These are phyloP conservation scores for Epichloe scottii DNA, from an alignment of 2,329 filamentous ascomycete species.

Conservation along the genomic window DNA sequence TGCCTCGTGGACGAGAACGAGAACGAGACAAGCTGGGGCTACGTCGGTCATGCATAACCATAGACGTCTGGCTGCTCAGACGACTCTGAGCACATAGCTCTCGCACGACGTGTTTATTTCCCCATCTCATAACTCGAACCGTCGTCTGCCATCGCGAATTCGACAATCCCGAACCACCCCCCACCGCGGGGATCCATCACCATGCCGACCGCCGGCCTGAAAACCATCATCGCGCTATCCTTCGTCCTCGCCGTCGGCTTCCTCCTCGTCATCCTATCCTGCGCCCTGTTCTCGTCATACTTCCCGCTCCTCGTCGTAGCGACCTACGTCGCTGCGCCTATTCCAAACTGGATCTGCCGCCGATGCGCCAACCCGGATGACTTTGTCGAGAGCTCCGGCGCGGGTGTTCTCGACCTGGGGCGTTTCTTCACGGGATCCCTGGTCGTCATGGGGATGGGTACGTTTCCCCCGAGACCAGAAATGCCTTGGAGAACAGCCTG, in stretches of 20 bases:
- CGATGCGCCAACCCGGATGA: constrained; percentile 88
- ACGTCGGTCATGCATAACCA: neutral
- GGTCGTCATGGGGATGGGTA: constrained; percentile 95
- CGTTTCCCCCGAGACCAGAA: constrained; percentile 23
- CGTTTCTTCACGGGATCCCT: constrained; percentile 91
- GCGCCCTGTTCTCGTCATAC: constrained; percentile 89
- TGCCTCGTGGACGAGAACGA: too few species aligned
- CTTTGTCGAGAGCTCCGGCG: constrained; percentile 77
- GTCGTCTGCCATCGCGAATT: neutral
- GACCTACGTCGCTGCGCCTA: constrained; percentile 83
- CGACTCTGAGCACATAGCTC: too few species aligned
- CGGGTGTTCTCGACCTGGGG: constrained; percentile 81
- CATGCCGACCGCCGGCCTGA: constrained; percentile 75
- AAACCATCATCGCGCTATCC: constrained; percentile 97
- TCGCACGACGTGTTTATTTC: too few species aligned
- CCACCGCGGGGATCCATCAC: constrained; percentile 18
- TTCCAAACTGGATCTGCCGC: constrained; percentile 93
- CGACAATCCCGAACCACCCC: neutral
- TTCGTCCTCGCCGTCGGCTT: constrained; percentile 98
- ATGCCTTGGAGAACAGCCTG: too few species aligned
- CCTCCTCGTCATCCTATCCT: constrained; percentile 95
- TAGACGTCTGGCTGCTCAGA: too few species aligned
- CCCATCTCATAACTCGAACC: too few species aligned
- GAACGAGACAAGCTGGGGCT: too few species aligned
- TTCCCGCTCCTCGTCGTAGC: constrained; percentile 89